Conservation (phyloP, 176 grass and related monocot genomes). For the Aegilops longissima region DNA sequence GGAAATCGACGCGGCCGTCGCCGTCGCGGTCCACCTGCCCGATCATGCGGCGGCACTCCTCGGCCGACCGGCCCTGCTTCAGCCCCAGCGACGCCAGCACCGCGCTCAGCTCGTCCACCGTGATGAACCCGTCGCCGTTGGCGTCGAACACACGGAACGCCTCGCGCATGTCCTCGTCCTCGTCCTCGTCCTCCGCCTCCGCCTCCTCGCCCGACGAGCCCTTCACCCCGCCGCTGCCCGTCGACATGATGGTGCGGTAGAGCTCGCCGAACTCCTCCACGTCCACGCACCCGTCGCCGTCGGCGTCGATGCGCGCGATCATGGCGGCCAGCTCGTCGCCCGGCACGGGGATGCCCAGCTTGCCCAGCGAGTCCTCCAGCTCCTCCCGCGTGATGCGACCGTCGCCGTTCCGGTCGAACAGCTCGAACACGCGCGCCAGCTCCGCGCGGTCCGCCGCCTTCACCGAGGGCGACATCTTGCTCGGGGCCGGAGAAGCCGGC, state of each 20-base stretch:
- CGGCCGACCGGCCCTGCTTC: slow-evolving; percentile 59
- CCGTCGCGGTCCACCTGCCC: slow-evolving; percentile 66
- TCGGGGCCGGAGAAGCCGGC: not conserved
- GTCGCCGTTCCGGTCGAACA: slow-evolving; percentile 78
- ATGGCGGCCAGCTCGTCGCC: slow-evolving; percentile 54
- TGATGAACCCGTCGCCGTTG: slow-evolving; percentile 82
- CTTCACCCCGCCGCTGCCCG: not conserved
- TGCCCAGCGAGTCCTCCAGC: slow-evolving; percentile 65
- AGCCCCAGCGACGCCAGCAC: slow-evolving; percentile 77
- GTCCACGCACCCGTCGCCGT: slow-evolving; percentile 78
- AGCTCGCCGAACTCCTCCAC: slow-evolving; percentile 68
- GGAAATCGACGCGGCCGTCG: slow-evolving; percentile 76
- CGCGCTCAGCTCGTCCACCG: slow-evolving; percentile 64
- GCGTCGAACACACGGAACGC: slow-evolving; percentile 84
- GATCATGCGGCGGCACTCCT: slow-evolving; percentile 80
- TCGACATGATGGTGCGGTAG: slow-evolving; percentile 55
- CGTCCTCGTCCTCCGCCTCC: not conserved
- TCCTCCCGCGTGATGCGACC: slow-evolving; percentile 73
- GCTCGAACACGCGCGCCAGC: slow-evolving; percentile 62
- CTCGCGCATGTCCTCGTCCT: slow-evolving; percentile 62
- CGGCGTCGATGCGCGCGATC: slow-evolving; percentile 75
- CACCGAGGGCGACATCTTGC: slow-evolving; percentile 31
- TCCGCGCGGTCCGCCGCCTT: slow-evolving; percentile 26
- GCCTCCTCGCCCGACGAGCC: not conserved
- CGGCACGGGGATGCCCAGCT: slow-evolving; percentile 55